Base-by-base conservation (phyloP, 495 filamentous ascomycete genomes). In the Podospora pseudopauciseta region DNA sequence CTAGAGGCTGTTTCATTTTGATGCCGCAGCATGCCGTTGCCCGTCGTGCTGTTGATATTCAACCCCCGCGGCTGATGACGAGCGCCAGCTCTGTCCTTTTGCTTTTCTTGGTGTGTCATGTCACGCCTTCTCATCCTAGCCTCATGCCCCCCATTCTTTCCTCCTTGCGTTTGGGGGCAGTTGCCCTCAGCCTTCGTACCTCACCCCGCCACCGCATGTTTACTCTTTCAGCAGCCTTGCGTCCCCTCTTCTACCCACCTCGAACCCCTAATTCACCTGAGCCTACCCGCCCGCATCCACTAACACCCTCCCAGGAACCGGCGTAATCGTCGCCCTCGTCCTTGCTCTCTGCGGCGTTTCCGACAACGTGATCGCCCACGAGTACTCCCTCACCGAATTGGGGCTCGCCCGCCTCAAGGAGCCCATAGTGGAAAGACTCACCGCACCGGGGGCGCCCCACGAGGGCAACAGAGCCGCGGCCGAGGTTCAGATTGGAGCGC, bases 311-410 rank as follows among this genome's bases (percentile, higher is more conserved):
- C 63, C 30, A 75, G 73, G 89, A 56, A 91, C 89, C 1, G 89
- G 89, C 13, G 80, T 91, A 2, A 73, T 91, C 56, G 81, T 82
- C 66, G 89, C 87, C 26, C 68, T 91, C 9, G 72, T 90, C 26
- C 77, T 91, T 7, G 76, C 80, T 57, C 76, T 91, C 11, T 87
- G 82, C 61, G 86, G 86, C 27, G 82, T 87, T 0, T 68, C 78
- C 0, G 83, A 89, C 70, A 81, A 86, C 18, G 67, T 79, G n/a
- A 81, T 91, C 39, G 85, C 86, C 7, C 73, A 85, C 55, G 89
- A 91, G 74, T 91, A 91, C 74, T 80, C 80, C 57, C 77, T 91
- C 16, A 89, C 87, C 0, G 82, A 86, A 15, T 34, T 87, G 6
- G 88, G 86, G 0, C 74, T 88, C 28, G 77, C 75, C 23, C 74